Evolutionary conservation across 495 filamentous ascomycete genomes (phyloP).

Genomic region (Penicillium tannophilum): DNA sequence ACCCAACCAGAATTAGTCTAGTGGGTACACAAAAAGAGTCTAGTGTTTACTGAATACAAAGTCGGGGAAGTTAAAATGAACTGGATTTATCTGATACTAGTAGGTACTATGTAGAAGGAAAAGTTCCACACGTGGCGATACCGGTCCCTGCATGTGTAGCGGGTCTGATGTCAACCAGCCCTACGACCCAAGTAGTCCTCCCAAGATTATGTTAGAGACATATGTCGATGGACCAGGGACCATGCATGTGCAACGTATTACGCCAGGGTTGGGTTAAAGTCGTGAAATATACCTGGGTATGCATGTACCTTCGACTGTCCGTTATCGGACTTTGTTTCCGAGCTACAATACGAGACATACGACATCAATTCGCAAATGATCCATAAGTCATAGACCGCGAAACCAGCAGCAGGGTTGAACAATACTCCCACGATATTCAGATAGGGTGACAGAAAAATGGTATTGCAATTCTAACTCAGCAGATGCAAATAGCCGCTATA

Average conservation of each 20-base stretch:
- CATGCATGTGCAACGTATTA: too few relatives aligned
- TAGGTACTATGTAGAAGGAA: neutral
- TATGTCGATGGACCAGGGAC: neutral
- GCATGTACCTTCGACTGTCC: too few relatives aligned
- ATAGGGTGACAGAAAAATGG: constrained; percentile 26
- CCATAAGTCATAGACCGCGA: neutral
- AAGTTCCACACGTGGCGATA: neutral
- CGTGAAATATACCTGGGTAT: too few relatives aligned
- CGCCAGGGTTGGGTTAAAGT: neutral
- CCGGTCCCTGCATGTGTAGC: neutral
- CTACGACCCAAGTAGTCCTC: neutral
- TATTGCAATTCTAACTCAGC: constrained; percentile 49
- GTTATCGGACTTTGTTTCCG: neutral
- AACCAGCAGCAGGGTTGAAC: neutral
- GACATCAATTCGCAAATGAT: neutral
- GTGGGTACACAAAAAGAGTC: neutral
- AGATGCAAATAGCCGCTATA: constrained; percentile 46
- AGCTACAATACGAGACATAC: constrained; percentile 1
- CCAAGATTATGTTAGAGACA: neutral
- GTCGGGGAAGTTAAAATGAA: too few relatives aligned
- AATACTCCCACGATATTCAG: neutral
- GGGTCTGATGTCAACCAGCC: constrained; percentile 1
- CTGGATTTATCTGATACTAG: neutral
- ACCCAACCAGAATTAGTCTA: neutral
- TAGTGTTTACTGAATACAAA: too few relatives aligned